These are phyloP conservation scores for Thalassia testudinum DNA, from an alignment of 116 monocot species.

Conservation along the genomic window DNA sequence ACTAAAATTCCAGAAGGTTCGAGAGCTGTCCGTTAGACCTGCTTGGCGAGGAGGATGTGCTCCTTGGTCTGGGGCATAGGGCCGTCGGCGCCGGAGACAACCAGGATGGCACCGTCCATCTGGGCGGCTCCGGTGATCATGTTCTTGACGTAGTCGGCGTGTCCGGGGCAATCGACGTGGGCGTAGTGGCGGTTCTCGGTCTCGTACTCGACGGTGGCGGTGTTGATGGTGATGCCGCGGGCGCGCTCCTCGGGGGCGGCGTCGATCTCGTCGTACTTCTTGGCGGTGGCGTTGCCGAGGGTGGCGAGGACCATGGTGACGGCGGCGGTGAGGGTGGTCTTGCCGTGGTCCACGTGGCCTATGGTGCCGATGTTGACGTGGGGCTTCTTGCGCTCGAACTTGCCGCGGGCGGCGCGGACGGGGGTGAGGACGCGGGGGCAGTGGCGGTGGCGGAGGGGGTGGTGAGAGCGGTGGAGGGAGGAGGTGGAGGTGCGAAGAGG, in stretches of 20 bases:
- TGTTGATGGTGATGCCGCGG: conserved; percentile 71
- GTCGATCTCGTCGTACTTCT: conserved; percentile 75
- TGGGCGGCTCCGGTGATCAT: conserved; percentile 97
- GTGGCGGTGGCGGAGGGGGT: not conserved
- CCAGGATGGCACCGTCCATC: conserved; percentile 96
- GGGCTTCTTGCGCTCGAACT: conserved; percentile 72
- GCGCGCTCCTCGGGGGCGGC: conserved; percentile 76
- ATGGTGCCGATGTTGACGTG: conserved; percentile 75
- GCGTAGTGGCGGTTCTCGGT: conserved; percentile 64
- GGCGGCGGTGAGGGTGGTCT: conserved; percentile 71
- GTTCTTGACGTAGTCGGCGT: conserved; percentile 81
- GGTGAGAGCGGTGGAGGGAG: not conserved
- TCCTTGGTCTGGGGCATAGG: conserved; percentile 99
- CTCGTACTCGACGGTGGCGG: conserved; percentile 77
- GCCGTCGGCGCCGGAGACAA: conserved; percentile 89
- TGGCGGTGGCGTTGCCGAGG: conserved; percentile 29
- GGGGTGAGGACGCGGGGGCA: conserved; percentile 6
- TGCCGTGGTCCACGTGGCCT: conserved; percentile 76
- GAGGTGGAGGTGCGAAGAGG: not conserved
- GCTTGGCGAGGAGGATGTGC: conserved; percentile 87
- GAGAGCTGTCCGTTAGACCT: conserved; percentile 49
- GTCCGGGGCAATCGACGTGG: conserved; percentile 79
- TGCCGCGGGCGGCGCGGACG: conserved; percentile 48
- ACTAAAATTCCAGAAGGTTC: no score
- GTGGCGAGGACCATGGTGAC: conserved; percentile 60